These are phyloP conservation scores for Ceriops zippeliana DNA, from an alignment of 345 rosid species.

Conservation along the genomic window DNA sequence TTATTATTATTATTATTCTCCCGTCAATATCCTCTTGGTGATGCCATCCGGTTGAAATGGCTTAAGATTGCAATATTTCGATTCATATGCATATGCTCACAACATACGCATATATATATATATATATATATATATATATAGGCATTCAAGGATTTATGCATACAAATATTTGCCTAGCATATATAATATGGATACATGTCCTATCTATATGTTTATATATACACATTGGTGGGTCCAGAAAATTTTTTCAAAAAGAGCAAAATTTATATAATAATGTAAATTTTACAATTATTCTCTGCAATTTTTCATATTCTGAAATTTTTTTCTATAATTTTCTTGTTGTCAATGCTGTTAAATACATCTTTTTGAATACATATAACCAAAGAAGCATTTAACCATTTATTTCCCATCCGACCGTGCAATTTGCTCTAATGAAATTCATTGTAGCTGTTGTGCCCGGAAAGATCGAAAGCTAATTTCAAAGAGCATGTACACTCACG, in stretches of 20 bases:
- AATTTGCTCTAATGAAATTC: neutral
- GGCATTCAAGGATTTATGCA: neutral
- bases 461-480: neutral
- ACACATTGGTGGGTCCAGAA: too few species aligned
- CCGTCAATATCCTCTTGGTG: too few species aligned
- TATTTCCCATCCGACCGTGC: neutral
- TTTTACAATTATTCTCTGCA: neutral
- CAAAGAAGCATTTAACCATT: neutral
- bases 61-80: too few species aligned
- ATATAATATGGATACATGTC: too few species aligned
- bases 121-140: neutral
- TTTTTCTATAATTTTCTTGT: neutral
- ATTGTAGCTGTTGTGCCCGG: neutral
- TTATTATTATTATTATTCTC: too few species aligned
- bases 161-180: too few species aligned
- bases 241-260: too few species aligned
- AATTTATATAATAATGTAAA: too few species aligned
- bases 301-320: neutral
- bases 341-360: conserved; percentile 1
- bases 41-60: too few species aligned
- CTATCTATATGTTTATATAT: too few species aligned
- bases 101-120: too few species aligned
- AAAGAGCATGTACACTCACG: neutral
- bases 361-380: conserved; percentile 1
- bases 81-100: neutral